These are phyloP conservation scores for Venturiaceae sp. DNA, from an alignment of 2,329 filamentous ascomycete species.

Conservation along the genomic window DNA sequence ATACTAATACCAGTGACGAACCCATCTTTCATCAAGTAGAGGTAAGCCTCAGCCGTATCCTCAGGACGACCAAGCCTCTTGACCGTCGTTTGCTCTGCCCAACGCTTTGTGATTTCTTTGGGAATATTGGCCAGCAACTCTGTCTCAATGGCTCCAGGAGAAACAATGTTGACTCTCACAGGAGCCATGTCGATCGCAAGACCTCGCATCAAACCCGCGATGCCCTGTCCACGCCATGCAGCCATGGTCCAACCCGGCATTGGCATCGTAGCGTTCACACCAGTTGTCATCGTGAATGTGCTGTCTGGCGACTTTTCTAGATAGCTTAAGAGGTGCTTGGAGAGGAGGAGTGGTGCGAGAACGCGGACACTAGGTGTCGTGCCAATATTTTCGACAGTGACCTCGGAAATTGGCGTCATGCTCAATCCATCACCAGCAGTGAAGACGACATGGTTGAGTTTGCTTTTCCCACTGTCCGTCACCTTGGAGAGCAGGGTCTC, in stretches of 20 bases:
- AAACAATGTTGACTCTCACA: slow-evolving; percentile 52
- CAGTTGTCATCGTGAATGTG: slow-evolving; percentile 49
- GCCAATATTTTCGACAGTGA: background rate
- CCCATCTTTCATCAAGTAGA: slow-evolving; percentile 6
- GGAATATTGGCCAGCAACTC: slow-evolving; percentile 24
- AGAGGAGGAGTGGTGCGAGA: slow-evolving; percentile 41
- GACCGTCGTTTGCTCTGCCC: slow-evolving; percentile 18
- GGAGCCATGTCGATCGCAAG: slow-evolving; percentile 55
- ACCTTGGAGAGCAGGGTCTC: slow-evolving; percentile 30
- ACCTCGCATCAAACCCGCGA: slow-evolving; percentile 43
- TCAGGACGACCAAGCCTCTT: slow-evolving; percentile 18
- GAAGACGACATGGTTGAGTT: slow-evolving; percentile 46
- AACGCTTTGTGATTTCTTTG: slow-evolving; percentile 14
- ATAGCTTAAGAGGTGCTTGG: slow-evolving; percentile 38
- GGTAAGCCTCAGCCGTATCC: slow-evolving; percentile 17
- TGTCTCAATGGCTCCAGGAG: slow-evolving; percentile 42
- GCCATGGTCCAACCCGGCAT: slow-evolving; percentile 41
- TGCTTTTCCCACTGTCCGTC: slow-evolving; percentile 16
- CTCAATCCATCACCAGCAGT: slow-evolving; percentile 43
- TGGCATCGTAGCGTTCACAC: slow-evolving; percentile 41
- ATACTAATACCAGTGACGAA: background rate
- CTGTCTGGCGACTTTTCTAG: slow-evolving; percentile 31
- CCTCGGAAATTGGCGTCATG: slow-evolving; percentile 23
- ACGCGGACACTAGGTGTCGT: slow-evolving; percentile 35
- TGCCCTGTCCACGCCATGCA: slow-evolving; percentile 37